Evolutionary conservation across 495 filamentous ascomycete genomes (phyloP).

Genomic region (Neurospora sp.): DNA sequence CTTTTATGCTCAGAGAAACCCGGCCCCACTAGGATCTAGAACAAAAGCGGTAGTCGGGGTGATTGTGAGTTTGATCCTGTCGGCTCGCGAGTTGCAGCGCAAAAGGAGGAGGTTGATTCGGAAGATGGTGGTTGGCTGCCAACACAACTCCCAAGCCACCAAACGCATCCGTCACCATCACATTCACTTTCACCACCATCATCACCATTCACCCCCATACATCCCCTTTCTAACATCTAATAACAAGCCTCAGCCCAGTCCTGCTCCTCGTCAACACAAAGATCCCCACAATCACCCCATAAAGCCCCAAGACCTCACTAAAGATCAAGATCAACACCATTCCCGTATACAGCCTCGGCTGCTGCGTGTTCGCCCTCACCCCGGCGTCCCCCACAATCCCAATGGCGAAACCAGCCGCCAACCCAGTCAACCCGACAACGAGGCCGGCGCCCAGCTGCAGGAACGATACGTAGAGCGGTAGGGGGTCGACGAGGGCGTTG

Average conservation of each 20-base stretch:
- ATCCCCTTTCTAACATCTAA: conserved; percentile 10
- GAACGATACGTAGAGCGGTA: conserved; percentile 36
- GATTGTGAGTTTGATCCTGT: background rate
- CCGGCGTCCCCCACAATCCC: conserved; percentile 87
- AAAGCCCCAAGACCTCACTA: conserved; percentile 76
- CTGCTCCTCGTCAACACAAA: conserved; percentile 31
- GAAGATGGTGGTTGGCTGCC: background rate
- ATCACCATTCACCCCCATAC: background rate
- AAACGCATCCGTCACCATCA: background rate
- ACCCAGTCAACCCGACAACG: conserved; percentile 86
- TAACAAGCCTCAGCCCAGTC: conserved; percentile 23
- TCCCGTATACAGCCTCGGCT: conserved; percentile 81
- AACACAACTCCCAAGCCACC: background rate
- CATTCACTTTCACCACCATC: background rate
- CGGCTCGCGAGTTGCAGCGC: background rate
- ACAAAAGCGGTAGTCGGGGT: background rate
- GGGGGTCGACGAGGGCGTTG: conserved; percentile 31
- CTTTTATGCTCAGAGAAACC: background rate
- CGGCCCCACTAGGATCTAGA: background rate
- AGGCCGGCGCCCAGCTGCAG: conserved; percentile 55
- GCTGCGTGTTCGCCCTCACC: conserved; percentile 76
- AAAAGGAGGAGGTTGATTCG: background rate
- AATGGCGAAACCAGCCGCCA: conserved; percentile 97
- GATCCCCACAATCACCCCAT: conserved; percentile 33
- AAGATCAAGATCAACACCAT: conserved; percentile 96